Base-by-base conservation (phyloP, 1,284 basidiomycete genomes). In the Gymnopus androsaceus region DNA sequence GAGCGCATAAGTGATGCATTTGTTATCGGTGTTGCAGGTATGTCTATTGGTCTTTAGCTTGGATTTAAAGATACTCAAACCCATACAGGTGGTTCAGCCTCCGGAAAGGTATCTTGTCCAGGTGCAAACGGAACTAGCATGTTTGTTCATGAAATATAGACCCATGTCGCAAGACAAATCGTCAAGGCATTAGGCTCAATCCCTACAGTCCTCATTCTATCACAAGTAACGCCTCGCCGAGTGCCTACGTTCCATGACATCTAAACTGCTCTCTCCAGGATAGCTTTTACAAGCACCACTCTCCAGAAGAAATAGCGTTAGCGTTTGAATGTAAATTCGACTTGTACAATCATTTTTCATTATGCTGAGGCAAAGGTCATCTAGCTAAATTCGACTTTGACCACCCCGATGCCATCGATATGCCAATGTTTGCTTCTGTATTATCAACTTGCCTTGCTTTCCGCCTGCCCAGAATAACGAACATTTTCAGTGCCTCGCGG, bases 381-480 rank as follows among this genome's bases (percentile, higher is more conserved):
- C n/a, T n/a, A n/a, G n/a, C n/a, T n/a, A n/a, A n/a, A n/a, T n/a
- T n/a, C 61, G 95, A 98, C 69, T 91, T 98, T 70, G 96, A 98
- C 67, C 93, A 95, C 65, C 96, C 96, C 3, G 84, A 93, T 70
- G 88, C 95, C 1, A 91, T 98, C 55, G 96, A 98, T 70, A 92
- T 93, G 82, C 83, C 87, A 2, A 76, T 94, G 64, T 95, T 98
- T 65, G 85, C 88, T 48, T 72, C 84, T 57, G 93, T 94, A 67
- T 55, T 83, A 74, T 21, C 44, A 12, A 19, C 34, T 33, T 57
- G 34, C 46, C 15, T 42, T 11, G 47, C 15, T 28, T 36, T 30
- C 31, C 12, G 3, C 5, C 15, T 37, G 46, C 17, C 15, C 40
- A 21, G 25, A 33, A 28, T 34, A 53, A 38, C 19, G n/a, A 45